Evolutionary conservation across 139 green algal species (phyloP).

Genomic region (Chlamydomonas eustigma): DNA sequence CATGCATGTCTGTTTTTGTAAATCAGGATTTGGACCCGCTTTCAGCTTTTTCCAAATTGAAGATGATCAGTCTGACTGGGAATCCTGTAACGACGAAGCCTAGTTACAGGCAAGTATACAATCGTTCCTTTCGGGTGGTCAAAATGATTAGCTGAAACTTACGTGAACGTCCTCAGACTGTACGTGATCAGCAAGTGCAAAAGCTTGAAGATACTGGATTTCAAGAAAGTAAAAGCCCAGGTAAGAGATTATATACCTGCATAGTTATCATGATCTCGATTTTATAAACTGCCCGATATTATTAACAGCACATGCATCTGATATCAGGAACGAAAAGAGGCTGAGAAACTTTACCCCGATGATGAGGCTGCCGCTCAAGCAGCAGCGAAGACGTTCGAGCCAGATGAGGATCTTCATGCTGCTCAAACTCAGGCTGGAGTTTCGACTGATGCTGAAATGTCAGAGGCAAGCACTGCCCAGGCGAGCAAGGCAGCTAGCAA

Average conservation of each 20-base stretch:
- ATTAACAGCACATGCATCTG: not conserved
- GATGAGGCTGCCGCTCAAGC: slow-evolving; percentile 34
- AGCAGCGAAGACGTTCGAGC: slow-evolving; percentile 68
- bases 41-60: slow-evolving; percentile 58
- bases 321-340: slow-evolving; percentile 68
- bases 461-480: slow-evolving; percentile 5
- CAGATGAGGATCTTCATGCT: slow-evolving; percentile 60
- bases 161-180: slow-evolving; percentile 45
- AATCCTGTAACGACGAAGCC: slow-evolving; percentile 83
- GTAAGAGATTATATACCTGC: slow-evolving; percentile 34
- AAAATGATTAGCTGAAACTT: not conserved
- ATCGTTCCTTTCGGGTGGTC: not conserved
- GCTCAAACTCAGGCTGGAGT: slow-evolving; percentile 23
- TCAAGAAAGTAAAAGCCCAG: slow-evolving; percentile 89
- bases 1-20: not conserved
- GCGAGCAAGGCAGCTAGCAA: slow-evolving; percentile 14
- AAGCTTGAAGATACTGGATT: slow-evolving; percentile 88
- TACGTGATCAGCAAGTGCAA: slow-evolving; percentile 79
- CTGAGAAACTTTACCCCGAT: slow-evolving; percentile 52
- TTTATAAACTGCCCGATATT: not conserved
- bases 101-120: slow-evolving; percentile 69
- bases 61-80: slow-evolving; percentile 79
- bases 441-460: slow-evolving; percentile 20
- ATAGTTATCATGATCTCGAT: not conserved
- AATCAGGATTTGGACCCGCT: slow-evolving; percentile 86